Evolutionary conservation across 805 yeast species (phyloP).

Genomic region (Ogataea paraovalis): DNA sequence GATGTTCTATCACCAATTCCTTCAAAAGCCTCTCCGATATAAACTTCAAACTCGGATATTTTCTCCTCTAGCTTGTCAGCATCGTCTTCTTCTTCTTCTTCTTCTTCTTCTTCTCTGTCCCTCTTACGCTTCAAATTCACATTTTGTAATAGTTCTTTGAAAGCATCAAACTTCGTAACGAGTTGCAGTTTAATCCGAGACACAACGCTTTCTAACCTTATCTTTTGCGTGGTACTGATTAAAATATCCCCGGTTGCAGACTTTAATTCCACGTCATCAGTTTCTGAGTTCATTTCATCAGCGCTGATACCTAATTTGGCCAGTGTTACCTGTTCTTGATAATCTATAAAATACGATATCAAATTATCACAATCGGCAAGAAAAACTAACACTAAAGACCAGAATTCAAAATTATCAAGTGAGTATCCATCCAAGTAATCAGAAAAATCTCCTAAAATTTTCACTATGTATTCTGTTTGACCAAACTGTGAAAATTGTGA

Average conservation of each 20-base stretch:
- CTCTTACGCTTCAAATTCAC: conserved; percentile 8
- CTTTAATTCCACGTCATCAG: conserved; percentile 2
- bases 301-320: background rate
- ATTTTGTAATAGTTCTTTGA: conserved; percentile 12
- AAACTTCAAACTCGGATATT: conserved; percentile 20
- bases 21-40: conserved; percentile 34
- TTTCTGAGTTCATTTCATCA: conserved; percentile 8
- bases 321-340: conserved; percentile 5
- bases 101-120: conserved; percentile 3
- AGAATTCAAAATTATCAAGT: conserved; percentile 19
- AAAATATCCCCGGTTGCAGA: conserved; percentile 1
- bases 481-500: conserved; percentile 38
- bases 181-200: conserved; percentile 29
- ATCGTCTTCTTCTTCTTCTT: conserved; percentile 4
- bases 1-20: conserved; percentile 34
- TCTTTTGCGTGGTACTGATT: conserved; percentile 31
- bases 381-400: conserved; percentile 22
- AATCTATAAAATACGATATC: conserved; percentile 29
- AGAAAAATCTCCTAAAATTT: conserved; percentile 61
- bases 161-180: conserved; percentile 28
- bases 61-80: conserved; percentile 1
- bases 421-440: conserved; percentile 50
- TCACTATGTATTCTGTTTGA: conserved; percentile 58
- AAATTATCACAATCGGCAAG: conserved; percentile 25
- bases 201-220: conserved; percentile 31